Conservation (phyloP, 768 basidiomycete species). For the Boletellus sp. region DNA sequence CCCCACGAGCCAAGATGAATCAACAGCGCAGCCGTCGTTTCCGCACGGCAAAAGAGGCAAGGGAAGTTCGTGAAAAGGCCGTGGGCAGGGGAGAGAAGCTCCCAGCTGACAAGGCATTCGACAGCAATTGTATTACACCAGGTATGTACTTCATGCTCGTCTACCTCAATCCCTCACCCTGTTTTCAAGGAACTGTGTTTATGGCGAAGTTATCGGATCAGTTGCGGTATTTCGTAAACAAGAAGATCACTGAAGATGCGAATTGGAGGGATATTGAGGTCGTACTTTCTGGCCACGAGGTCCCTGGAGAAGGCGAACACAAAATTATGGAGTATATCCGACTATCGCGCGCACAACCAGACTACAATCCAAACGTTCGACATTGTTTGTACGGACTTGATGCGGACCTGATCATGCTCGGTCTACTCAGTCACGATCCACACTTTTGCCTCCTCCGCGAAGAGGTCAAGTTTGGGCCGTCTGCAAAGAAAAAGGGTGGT, state of each 20-base stretch:
- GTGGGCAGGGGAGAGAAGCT: slow-evolving; percentile 84
- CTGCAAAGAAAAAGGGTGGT: slow-evolving; percentile 65
- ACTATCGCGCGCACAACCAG: slow-evolving; percentile 87
- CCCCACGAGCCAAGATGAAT: slow-evolving; percentile 98
- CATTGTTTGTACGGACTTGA: slow-evolving; percentile 99
- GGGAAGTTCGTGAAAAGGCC: slow-evolving; percentile 83
- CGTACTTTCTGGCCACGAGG: slow-evolving; percentile 94
- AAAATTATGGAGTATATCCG: slow-evolving; percentile 99
- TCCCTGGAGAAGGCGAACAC: slow-evolving; percentile 99
- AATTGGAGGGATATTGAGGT: slow-evolving; percentile 92
- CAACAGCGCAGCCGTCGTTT: slow-evolving; percentile 94
- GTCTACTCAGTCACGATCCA: slow-evolving; percentile 94
- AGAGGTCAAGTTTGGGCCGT: slow-evolving; percentile 95
- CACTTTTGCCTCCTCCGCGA: slow-evolving; percentile 97
- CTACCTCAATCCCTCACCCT: not conserved
- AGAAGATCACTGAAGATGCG: slow-evolving; percentile 96
- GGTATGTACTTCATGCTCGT: slow-evolving; percentile 47
- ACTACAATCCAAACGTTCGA: slow-evolving; percentile 94
- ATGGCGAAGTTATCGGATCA: slow-evolving; percentile 93
- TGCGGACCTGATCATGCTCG: slow-evolving; percentile 98
- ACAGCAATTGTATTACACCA: slow-evolving; percentile 98
- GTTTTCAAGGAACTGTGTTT: slow-evolving; percentile 75
- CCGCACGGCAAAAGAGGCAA: slow-evolving; percentile 89
- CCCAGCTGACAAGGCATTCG: slow-evolving; percentile 93
- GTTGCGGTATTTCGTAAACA: slow-evolving; percentile 93